A percentile compares a stretch with the other conserved stretches of the same genome.
phyloP scores from a whole-genome alignment of 306 rosid species.

The Casuarina equisetifolia region DNA sequence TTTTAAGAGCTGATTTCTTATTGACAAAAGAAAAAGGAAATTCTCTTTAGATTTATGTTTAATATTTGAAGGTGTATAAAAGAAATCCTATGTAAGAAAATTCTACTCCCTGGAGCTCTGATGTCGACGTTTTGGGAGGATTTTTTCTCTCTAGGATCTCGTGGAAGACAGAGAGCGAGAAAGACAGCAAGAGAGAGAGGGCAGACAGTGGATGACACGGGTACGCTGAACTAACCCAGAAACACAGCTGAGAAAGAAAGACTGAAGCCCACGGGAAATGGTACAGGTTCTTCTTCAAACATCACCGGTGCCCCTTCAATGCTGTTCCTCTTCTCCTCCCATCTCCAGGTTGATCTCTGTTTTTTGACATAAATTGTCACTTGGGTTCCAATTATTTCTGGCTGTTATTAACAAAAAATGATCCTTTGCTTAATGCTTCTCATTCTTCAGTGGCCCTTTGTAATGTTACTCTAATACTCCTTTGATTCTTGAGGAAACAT shows the following conservation, averaged over 20 bases:
- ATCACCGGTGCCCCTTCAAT: conserved; percentile 46
- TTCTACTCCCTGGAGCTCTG: too few relatives aligned
- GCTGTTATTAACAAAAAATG: not conserved
- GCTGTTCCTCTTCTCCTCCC: conserved; percentile 32
- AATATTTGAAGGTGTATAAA: too few relatives aligned
- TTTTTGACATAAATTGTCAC: not conserved
- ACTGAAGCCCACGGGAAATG: conserved; percentile 43
- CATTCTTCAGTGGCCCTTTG: conserved; percentile 3
- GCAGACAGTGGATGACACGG: not conserved
- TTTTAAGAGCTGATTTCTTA: too few relatives aligned
- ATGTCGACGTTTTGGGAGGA: too few relatives aligned
- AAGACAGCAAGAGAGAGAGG: not conserved
- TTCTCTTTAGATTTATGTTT: too few relatives aligned
- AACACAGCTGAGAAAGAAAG: not conserved
- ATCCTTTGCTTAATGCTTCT: not conserved
- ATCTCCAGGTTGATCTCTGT: conserved; percentile 39
- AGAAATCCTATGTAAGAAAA: too few relatives aligned
- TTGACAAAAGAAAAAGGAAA: too few relatives aligned
- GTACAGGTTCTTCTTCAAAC: conserved; percentile 57
- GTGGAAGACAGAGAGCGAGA: too few relatives aligned
- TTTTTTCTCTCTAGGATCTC: too few relatives aligned
- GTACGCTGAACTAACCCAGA: not conserved
- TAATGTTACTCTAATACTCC: not conserved
- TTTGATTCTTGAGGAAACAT: conserved; percentile 4
- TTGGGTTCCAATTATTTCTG: not conserved